phyloP scores from a whole-genome alignment of 371 early-diverging fungal genomes.

The Umbelopsis sp. region DNA sequence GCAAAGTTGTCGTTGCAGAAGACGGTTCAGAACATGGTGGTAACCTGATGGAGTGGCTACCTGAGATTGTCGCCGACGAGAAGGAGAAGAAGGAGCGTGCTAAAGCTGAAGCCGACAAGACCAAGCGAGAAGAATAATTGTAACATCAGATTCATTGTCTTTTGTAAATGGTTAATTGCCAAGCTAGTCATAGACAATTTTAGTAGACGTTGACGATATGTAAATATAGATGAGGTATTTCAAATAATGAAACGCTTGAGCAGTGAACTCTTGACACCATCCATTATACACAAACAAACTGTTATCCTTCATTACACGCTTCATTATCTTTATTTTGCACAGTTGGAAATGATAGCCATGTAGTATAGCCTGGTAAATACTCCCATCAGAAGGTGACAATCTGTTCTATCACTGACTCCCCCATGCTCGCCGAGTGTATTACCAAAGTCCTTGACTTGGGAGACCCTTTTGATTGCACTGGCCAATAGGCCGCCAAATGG shows the following conservation, averaged over 20 bases:
- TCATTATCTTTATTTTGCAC: not conserved
- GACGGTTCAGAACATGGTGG: conserved; percentile 31
- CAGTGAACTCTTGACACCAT: not conserved
- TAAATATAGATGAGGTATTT: not conserved
- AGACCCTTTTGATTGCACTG: conserved; percentile 36
- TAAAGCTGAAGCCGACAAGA: conserved; percentile 32
- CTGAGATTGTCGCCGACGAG: conserved; percentile 47
- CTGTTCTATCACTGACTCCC: conserved; percentile 36
- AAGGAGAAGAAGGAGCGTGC: conserved; percentile 37
- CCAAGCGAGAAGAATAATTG: conserved; percentile 22
- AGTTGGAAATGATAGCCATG: not conserved
- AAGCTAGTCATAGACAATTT: not conserved
- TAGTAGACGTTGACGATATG: not conserved
- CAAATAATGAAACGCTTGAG: not conserved
- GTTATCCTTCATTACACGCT: too few relatives aligned
- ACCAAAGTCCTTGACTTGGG: conserved; percentile 36
- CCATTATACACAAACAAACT: too few relatives aligned
- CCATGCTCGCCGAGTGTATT: conserved; percentile 38
- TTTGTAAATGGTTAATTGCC: not conserved
- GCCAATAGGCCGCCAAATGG: conserved; percentile 38
- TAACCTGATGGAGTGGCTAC: conserved; percentile 52
- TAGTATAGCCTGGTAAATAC: conserved; percentile 24
- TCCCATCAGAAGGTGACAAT: conserved; percentile 39
- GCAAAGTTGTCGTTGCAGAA: conserved; percentile 48
- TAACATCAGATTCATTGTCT: conserved; percentile 7